Evolutionary conservation across 1,284 basidiomycete genomes (phyloP), one percentile per base, ranked within the genome.

Genomic region (Apiotrichum laibachii): DNA sequence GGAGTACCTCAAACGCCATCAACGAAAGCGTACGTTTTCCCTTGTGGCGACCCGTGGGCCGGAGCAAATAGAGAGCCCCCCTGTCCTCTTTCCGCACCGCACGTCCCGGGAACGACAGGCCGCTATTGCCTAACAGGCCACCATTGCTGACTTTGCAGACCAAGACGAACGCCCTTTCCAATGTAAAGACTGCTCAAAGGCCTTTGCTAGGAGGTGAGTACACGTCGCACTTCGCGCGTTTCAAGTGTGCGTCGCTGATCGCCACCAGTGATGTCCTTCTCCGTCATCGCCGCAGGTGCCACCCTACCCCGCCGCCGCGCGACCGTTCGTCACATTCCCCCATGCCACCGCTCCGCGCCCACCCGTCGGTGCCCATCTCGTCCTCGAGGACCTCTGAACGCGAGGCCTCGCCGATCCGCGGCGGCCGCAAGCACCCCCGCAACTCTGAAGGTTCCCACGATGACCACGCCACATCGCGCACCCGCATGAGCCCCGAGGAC

Each of bases 1-100:
- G 69, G 77, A 79, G 60, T 79, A 79, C 57, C 58, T 79, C 59
- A 76, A 76, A 52, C 61, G 78, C 48, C 78, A 79, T 64, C 77
- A 79, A 50, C 59, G 78, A 52, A 79, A 79, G 67, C 78, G 78
- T 79, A 57, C 60, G 77, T 69, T 15, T 43, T 18, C 10, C 15
- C 12, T 13, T 22, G 34, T 49, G 47, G 47, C 47, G 34, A 49
- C 33, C 34, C 26, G 26, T 31, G 26, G 26, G 26, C 26, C 26
- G 26, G 26, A 31, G 26, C 26, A 31, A 31, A 31, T 31, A 31
- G 26, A 31, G 26, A 31, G 26, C 18, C 19, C 19, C 31, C 47
- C 6, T 42, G 40, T 37, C 42, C 19, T 43, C 42, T 16, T 31
- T 46, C 16, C 8, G 8, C 40, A 42, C 15, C 18, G 40, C 40